Evolutionary conservation across 768 basidiomycete species (phyloP), one percentile per base, ranked within the genome.

Genomic region (Naganishia vishniacii): DNA sequence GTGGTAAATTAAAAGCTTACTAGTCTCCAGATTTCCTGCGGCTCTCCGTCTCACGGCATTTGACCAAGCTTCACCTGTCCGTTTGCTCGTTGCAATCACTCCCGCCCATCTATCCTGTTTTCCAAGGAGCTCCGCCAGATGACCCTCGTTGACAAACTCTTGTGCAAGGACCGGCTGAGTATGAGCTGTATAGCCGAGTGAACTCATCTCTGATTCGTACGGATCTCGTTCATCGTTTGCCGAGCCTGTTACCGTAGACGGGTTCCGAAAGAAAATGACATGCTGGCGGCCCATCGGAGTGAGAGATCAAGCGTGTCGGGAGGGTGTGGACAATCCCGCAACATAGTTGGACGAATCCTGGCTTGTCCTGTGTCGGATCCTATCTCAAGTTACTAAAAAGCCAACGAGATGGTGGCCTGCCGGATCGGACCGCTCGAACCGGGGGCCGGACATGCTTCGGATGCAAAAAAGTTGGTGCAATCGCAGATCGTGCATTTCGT

Each of bases 51-150:
- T 20, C 9, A n/a, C 25, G 5, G 59, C 59, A 44, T 23, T 4
- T 3, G 37, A 23, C 59, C 59, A 60, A 45, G 59, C 59, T 31
- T 60, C 42, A 11, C 59, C 59, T 29, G 59, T 42, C 8, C 59
- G 41, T 42, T 60, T 60, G 25, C 59, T 60, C n/a, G 59, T 60
- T 28, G 59, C 59, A 11, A 60, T 23, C 18, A 60, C 59, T 26
- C 26, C 59, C 16, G 59, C 28, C 59, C 59, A 60, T 8, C 40
- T 16, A 20, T 46, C 42, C 31, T 41, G 28, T 20, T 31, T 32
- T 20, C 7, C 32, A 5, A 45, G 18, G 2, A 31, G 12, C 3
- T 45, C 42, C 18, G 18, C 42, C 6, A 60, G 40, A 3, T 46
- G 26, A 20, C 12, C 9, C 18, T 28, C 59, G 31, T 60, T 60